Base-by-base conservation (phyloP, 1,284 basidiomycete genomes). In the Entoloma clypeatum region DNA sequence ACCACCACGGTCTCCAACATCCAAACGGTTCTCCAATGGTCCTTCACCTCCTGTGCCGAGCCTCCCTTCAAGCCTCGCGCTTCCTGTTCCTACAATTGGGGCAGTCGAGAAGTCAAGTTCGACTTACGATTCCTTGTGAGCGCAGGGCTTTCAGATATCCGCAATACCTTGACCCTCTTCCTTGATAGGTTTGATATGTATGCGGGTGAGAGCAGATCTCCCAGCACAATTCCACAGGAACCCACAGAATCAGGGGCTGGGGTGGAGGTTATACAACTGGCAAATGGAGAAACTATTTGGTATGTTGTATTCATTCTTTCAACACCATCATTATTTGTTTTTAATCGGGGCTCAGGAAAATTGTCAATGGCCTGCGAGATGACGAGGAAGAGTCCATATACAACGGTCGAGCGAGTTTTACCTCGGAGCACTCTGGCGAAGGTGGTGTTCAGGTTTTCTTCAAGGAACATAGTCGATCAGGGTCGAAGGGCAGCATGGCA, bases 201-300 rank as follows among this genome's bases (percentile, higher is more conserved):
- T 58, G 65, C 75, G 34, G 76, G 75, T 37, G 83, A 86, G 51
- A 71, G 49, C 45, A 61, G 64, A 55, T 56, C 55, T 14, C 52
- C 58, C 28, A 63, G 57, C 41, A 50, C 59, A 42, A 44, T 52
- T 35, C 53, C 52, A 22, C 54, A 52, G 46, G 65, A 65, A 46
- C 46, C 55, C 34, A 46, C 68, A 33, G 78, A 79, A 47, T 59
- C 75, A 39, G 76, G 72, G 3, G 74, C 81, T 42, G 86, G 79
- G 3, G 65, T 90, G 19, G 86, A 90, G 61, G 72, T 90, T 24
- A 72, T 90, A 36, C 83, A 90, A 55, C 65, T 88, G 54, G 84
- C 84, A 9, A 88, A 87, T 56, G 86, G 86, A 17, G 81, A 90
- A 59, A 86, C 84, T 10, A 81, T 90, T 43, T 91, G 86, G 86